Conservation (phyloP, 805 yeast species). For the Ogataea ganodermae region DNA sequence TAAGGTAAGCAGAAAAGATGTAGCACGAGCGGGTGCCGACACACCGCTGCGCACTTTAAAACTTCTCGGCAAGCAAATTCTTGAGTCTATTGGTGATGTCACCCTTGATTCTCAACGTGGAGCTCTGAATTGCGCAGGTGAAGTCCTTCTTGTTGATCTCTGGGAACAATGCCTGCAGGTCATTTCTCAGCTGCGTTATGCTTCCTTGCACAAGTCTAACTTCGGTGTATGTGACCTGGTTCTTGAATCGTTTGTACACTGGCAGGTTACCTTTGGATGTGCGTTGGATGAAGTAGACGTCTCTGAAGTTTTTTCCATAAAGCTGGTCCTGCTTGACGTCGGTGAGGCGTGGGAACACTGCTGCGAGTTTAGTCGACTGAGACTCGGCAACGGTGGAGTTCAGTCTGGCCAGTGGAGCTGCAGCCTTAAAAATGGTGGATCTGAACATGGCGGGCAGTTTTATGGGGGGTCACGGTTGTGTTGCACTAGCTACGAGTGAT, state of each 20-base stretch:
- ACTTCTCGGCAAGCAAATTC: constrained; percentile 33
- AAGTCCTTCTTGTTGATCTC: constrained; percentile 46
- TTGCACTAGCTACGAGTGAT: not conserved
- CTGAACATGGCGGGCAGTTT: constrained; percentile 7
- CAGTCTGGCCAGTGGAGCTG: constrained; percentile 15
- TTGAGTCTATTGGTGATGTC: constrained; percentile 41
- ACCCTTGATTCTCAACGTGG: constrained; percentile 56
- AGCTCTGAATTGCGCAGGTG: constrained; percentile 50
- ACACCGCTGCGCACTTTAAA: constrained; percentile 23
- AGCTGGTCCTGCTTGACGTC: constrained; percentile 28
- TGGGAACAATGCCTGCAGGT: constrained; percentile 55
- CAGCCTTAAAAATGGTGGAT: not conserved
- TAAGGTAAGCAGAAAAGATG: not conserved
- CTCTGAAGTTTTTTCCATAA: constrained; percentile 37
- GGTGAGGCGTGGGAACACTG: constrained; percentile 30
- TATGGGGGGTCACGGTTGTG: not conserved
- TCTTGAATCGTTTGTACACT: constrained; percentile 71
- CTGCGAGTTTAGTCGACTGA: constrained; percentile 14
- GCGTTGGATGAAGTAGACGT: constrained; percentile 47
- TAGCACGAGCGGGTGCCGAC: not conserved
- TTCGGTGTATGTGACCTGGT: constrained; percentile 67
- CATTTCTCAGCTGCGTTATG: constrained; percentile 62
- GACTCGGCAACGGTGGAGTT: constrained; percentile 20
- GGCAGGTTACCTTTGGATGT: constrained; percentile 72
- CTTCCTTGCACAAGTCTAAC: constrained; percentile 73